Percentiles rank a stretch among this genome's conserved stretches.
These are phyloP conservation scores for Xylariaceae sp. DNA, from an alignment of 2,329 filamentous ascomycete genomes.

Conservation along the genomic window DNA sequence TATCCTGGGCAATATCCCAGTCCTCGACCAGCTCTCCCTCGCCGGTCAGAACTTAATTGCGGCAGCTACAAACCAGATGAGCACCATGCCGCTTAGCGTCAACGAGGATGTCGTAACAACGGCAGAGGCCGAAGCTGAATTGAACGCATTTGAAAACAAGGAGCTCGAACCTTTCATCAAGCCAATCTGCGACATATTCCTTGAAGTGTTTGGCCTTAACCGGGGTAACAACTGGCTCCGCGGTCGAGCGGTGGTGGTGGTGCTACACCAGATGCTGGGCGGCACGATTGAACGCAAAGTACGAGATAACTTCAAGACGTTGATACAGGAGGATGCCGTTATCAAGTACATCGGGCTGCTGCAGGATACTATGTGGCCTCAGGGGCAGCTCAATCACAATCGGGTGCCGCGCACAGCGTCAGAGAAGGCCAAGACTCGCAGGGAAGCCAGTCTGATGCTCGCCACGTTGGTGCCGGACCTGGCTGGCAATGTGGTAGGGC, in stretches of 20 bases:
- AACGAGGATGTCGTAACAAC: constrained; percentile 49
- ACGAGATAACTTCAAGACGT: constrained; percentile 70
- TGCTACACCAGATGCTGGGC: constrained; percentile 90
- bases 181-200: constrained; percentile 94
- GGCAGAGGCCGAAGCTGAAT: constrained; percentile 85
- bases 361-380: constrained; percentile 78
- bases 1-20: constrained; percentile 91
- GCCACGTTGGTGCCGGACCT: constrained; percentile 87
- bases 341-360: constrained; percentile 69
- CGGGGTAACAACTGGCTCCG: constrained; percentile 96
- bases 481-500: constrained; percentile 87
- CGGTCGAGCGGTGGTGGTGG: constrained; percentile 90
- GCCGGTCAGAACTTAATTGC: constrained; percentile 89
- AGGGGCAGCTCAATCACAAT: constrained; percentile 51
- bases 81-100: constrained; percentile 49
- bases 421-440: constrained; percentile 76
- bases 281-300: constrained; percentile 96
- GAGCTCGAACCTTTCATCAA: constrained; percentile 95
- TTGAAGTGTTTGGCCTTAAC: constrained; percentile 93
- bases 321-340: constrained; percentile 74
- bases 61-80: constrained; percentile 64
- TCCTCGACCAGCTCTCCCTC: constrained; percentile 87
- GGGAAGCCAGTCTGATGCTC: constrained; percentile 84
- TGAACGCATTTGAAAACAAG: constrained; percentile 86
- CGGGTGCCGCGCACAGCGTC: constrained; percentile 56